phyloP scores from a whole-genome alignment of 441 rosid species.

The Sinapis alba region DNA sequence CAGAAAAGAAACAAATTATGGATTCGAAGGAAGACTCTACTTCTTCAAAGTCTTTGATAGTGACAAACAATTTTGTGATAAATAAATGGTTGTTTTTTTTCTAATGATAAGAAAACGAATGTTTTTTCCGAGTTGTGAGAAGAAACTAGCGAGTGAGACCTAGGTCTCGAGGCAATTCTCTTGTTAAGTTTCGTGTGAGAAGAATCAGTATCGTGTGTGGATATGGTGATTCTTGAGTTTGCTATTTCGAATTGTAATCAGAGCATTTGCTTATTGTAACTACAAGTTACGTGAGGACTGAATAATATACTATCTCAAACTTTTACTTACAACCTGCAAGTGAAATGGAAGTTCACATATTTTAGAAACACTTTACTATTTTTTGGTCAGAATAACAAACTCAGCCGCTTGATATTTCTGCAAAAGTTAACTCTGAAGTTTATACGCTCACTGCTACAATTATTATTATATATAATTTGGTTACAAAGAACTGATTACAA shows the following conservation, averaged over 20 bases:
- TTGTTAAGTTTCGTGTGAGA: too few relatives aligned
- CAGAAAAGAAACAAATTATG: too few relatives aligned
- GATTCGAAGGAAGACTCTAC: too few relatives aligned
- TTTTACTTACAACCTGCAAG: background rate
- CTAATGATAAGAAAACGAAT: too few relatives aligned
- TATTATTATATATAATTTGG: background rate
- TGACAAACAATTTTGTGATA: too few relatives aligned
- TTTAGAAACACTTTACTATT: background rate
- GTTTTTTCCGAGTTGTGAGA: too few relatives aligned
- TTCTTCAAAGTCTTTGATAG: too few relatives aligned
- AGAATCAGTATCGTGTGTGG: background rate
- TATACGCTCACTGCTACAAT: background rate
- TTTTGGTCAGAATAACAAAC: background rate
- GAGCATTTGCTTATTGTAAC: background rate
- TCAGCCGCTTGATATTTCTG: background rate
- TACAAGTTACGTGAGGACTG: background rate
- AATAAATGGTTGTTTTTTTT: too few relatives aligned
- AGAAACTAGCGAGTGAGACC: too few relatives aligned
- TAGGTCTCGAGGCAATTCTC: too few relatives aligned
- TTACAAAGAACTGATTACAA: background rate
- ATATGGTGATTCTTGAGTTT: background rate
- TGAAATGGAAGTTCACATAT: background rate
- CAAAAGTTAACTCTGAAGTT: background rate
- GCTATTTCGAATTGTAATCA: background rate
- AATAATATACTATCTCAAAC: background rate